Evolutionary conservation across 768 basidiomycete species (phyloP).

Genomic region (Naganishia vaughanmartiniae): DNA sequence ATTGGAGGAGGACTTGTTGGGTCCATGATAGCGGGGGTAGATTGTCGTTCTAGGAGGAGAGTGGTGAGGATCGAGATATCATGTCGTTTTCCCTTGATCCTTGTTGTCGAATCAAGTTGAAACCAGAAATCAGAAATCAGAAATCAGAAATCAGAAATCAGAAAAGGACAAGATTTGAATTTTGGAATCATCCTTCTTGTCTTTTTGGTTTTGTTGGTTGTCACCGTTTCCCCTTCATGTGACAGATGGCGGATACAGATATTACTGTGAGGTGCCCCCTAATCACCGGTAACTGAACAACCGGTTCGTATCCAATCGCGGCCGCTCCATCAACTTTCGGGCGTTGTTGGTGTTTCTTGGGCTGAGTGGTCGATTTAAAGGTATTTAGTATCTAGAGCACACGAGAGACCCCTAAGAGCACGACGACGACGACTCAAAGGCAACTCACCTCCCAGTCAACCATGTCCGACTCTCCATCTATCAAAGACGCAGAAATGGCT

Average conservation of each 20-base stretch:
- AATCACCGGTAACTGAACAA: background rate
- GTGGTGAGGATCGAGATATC: too few species aligned
- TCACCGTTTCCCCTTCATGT: conserved; percentile 4
- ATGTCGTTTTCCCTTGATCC: too few species aligned
- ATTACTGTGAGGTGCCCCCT: background rate
- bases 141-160: too few species aligned
- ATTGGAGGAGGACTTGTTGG: background rate
- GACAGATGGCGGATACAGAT: background rate
- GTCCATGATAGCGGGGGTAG: background rate
- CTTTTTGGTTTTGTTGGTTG: background rate
- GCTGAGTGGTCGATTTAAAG: too few species aligned
- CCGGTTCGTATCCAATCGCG: background rate
- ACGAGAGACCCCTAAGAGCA: too few species aligned
- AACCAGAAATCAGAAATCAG: too few species aligned
- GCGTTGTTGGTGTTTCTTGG: too few species aligned
- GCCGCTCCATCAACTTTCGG: background rate
- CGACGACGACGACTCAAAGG: background rate
- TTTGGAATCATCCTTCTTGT: background rate
- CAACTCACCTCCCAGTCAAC: background rate
- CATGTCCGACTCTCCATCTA: conserved; percentile 30
- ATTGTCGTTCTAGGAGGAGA: too few species aligned
- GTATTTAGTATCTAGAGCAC: too few species aligned
- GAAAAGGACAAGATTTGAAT: too few species aligned
- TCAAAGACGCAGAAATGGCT: conserved; percentile 4
- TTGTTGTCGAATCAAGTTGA: too few species aligned